Percentiles rank a stretch among this genome's conserved stretches.
Conservation (phyloP, 805 yeast species). For the Zygosaccharomyces bailii region DNA sequence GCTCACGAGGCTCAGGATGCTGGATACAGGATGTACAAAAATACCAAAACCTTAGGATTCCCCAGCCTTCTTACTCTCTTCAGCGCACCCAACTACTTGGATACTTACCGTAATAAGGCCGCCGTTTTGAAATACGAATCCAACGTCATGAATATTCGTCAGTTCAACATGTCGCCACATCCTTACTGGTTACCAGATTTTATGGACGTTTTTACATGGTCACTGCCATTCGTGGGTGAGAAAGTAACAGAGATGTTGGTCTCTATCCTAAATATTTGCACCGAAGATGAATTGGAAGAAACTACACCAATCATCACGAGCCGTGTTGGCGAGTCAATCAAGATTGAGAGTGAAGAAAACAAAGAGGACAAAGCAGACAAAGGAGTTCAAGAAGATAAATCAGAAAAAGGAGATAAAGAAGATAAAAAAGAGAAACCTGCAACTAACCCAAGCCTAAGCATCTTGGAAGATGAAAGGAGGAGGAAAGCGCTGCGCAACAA, state of each 20-base stretch:
- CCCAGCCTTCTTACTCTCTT: constrained; percentile 88
- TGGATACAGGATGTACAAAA: constrained; percentile 91
- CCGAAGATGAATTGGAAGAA: constrained; percentile 88
- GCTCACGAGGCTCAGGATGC: constrained; percentile 99
- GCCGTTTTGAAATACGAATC: constrained; percentile 90
- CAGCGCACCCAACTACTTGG: constrained; percentile 93
- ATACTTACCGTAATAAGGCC: constrained; percentile 89
- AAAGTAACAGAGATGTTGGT: constrained; percentile 92
- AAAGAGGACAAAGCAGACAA: no score
- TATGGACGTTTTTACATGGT: constrained; percentile 97
- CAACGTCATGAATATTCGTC: constrained; percentile 91
- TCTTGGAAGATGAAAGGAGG: constrained; percentile 32
- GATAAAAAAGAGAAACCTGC: background rate
- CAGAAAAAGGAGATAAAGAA: no score
- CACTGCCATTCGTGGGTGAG: constrained; percentile 95
- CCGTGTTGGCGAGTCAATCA: constrained; percentile 33
- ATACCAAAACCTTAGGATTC: constrained; percentile 78
- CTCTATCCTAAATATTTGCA: constrained; percentile 85
- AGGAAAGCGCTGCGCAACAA: constrained; percentile 72
- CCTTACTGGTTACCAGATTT: constrained; percentile 97
- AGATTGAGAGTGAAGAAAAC: no score
- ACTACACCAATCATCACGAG: constrained; percentile 54
- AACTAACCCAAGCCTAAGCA: constrained; percentile 11
- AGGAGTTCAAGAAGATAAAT: no score
- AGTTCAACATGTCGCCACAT: constrained; percentile 88